These are phyloP conservation scores for Samsoniella hepiali DNA, from an alignment of 2,329 filamentous ascomycete genomes.

Conservation along the genomic window DNA sequence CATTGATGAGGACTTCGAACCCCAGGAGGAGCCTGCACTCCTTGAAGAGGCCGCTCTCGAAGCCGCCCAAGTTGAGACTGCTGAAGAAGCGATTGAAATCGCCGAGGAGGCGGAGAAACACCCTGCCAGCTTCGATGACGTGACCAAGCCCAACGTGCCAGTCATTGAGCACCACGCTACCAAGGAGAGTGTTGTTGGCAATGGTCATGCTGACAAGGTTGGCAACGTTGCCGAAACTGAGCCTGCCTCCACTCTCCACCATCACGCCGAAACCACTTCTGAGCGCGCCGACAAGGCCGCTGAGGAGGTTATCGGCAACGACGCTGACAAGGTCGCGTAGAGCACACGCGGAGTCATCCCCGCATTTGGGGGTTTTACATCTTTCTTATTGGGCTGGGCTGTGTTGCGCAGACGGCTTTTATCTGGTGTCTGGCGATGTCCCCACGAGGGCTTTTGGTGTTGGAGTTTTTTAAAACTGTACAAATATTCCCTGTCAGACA, in stretches of 20 bases:
- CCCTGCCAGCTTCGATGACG: not conserved
- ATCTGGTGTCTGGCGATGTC: conserved; percentile 15
- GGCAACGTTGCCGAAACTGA: not conserved
- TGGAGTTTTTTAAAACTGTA: conserved; percentile 13
- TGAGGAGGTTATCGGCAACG: not conserved
- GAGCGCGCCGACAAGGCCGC: not conserved
- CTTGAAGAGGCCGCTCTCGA: conserved; percentile 20
- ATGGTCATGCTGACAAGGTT: not conserved
- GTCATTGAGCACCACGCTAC: not conserved
- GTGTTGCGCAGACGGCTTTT: conserved; percentile 9
- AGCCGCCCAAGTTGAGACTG: conserved; percentile 19
- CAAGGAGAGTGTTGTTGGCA: not conserved
- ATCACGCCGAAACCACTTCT: not conserved
- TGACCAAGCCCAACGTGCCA: conserved; percentile 9
- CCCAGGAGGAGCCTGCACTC: not conserved
- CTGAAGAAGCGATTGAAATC: conserved; percentile 17
- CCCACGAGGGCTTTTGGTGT: not conserved
- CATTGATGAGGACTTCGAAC: not conserved
- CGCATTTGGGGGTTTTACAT: not conserved
- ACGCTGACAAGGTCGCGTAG: conserved; percentile 4
- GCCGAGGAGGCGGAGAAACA: conserved; percentile 17
- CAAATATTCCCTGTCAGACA: conserved; percentile 5
- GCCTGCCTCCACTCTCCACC: not conserved
- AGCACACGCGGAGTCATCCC: not conserved
- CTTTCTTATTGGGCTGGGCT: conserved; percentile 15